Base-by-base conservation (phyloP, 2,329 filamentous ascomycete genomes). In the Xylaria hypoxylon region DNA sequence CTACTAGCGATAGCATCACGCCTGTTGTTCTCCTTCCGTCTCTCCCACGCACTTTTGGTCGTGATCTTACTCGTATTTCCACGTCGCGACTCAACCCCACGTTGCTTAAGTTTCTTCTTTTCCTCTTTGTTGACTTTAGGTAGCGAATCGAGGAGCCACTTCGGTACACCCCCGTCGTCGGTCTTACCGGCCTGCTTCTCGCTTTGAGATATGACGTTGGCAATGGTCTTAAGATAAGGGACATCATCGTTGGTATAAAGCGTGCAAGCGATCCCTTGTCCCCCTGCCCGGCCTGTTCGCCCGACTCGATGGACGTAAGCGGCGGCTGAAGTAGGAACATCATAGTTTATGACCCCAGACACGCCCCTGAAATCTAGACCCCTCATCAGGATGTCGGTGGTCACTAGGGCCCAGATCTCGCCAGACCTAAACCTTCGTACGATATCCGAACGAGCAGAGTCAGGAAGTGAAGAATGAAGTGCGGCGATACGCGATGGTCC, bases 191-290 rank as follows among this genome's bases (percentile, higher is more conserved):
- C 85, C 74, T 94, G 86, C 78, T 89, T 92, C 79, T 97, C 92
- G 71, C 91, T 94, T 24, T 89, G 87, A 0, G 92, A 88, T 70
- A 99, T 97, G 38, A 98, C 92, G 75, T 97, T 97, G 38, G 94
- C 96, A 31, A 99, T 92, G 69, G 89, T 92, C 82, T 95, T 97
- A 64, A 99, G 88, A 64, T 86, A 93, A 0, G 92, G 91, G 3
- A 98, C 91, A 75, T 99, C 96, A 68, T 97, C 96, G 78, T 96
- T 93, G 0, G 95, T 98, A 79, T 97, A 99, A 65, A 97, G 91
- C 0, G 96, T 99, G 1, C 99, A 91, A 0, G 94, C 94, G 3
- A 97, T 87, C 53, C 96, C 96, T 22, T 94, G 94, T 74, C 92
- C 89, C 0, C 96, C 96, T 0, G 94, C 96, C 24, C 96, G 87